phyloP scores from a whole-genome alignment of 352 stramenopile genomes.

The Globisporangium rhizosaccharum region DNA sequence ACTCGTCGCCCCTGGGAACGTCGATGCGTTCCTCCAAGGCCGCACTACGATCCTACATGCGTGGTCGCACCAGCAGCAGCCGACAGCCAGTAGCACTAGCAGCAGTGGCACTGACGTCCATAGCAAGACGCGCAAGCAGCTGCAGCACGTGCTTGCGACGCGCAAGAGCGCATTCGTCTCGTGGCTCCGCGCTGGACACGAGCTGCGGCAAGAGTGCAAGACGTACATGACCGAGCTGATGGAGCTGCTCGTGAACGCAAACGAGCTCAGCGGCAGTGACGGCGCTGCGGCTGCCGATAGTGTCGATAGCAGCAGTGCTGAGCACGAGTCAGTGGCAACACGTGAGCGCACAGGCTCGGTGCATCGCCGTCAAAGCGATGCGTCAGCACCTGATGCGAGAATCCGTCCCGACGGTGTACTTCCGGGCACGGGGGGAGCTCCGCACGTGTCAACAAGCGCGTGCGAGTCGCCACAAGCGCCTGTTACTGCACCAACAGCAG shows the following conservation, averaged over 20 bases:
- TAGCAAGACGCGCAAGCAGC: slow-evolving; percentile 44
- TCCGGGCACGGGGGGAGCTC: too few relatives aligned
- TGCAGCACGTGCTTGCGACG: slow-evolving; percentile 42
- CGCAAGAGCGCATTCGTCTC: slow-evolving; percentile 78
- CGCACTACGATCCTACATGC: slow-evolving; percentile 55
- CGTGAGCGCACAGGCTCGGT: too few relatives aligned
- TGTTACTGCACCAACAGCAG: too few relatives aligned
- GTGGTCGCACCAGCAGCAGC: slow-evolving; percentile 70
- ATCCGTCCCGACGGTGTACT: too few relatives aligned
- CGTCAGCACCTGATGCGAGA: too few relatives aligned
- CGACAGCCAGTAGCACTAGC: slow-evolving; percentile 1
- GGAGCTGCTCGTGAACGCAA: slow-evolving; percentile 66
- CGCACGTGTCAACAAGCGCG: too few relatives aligned
- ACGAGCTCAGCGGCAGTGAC: slow-evolving; percentile 12
- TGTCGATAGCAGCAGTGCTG: not conserved
- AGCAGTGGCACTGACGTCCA: slow-evolving; percentile 28
- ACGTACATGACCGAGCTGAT: slow-evolving; percentile 73
- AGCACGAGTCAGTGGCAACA: too few relatives aligned
- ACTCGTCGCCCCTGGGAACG: slow-evolving; percentile 84
- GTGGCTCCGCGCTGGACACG: slow-evolving; percentile 85
- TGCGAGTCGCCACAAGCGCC: too few relatives aligned
- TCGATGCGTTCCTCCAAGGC: slow-evolving; percentile 88
- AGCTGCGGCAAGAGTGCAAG: slow-evolving; percentile 87
- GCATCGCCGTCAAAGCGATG: too few relatives aligned
- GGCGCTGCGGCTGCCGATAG: not conserved